phyloP scores from a whole-genome alignment of 805 yeast species.

The Cyberlindnera japonica region DNA sequence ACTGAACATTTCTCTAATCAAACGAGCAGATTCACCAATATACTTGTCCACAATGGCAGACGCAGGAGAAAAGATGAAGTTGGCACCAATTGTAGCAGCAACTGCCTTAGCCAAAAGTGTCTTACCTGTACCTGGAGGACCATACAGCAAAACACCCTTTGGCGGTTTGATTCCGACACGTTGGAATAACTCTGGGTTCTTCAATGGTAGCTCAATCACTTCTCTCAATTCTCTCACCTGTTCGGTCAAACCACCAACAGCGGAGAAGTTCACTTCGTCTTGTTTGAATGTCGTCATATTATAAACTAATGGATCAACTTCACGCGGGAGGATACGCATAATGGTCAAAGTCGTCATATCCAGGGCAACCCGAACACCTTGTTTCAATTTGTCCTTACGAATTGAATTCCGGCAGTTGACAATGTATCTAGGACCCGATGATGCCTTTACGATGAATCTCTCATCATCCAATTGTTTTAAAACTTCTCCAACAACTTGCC shows the following conservation, averaged over 20 bases:
- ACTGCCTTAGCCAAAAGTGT: slow-evolving; percentile 95
- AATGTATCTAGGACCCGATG: slow-evolving; percentile 95
- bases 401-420: slow-evolving; percentile 96
- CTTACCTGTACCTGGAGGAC: slow-evolving; percentile 99
- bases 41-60: slow-evolving; percentile 97
- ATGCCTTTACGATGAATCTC: slow-evolving; percentile 91
- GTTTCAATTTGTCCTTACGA: slow-evolving; percentile 74
- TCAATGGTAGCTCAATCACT: slow-evolving; percentile 94
- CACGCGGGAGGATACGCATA: slow-evolving; percentile 95
- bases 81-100: slow-evolving; percentile 98
- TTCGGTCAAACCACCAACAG: slow-evolving; percentile 94
- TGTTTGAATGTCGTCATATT: slow-evolving; percentile 98
- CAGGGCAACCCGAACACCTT: slow-evolving; percentile 93
- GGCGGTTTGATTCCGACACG: slow-evolving; percentile 99
- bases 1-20: slow-evolving; percentile 96
- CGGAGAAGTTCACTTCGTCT: slow-evolving; percentile 92
- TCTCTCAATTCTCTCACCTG: slow-evolving; percentile 96
- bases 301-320: slow-evolving; percentile 96
- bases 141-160: slow-evolving; percentile 92
- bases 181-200: slow-evolving; percentile 92
- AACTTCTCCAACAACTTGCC: slow-evolving; percentile 96
- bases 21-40: slow-evolving; percentile 95
- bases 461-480: slow-evolving; percentile 93
- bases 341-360: slow-evolving; percentile 98
- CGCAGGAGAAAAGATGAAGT: slow-evolving; percentile 97